A percentile compares a stretch with the other conserved stretches of the same genome.
Evolutionary conservation across 306 rosid species (phyloP).

Genomic region (Casuarina cunninghamiana): DNA sequence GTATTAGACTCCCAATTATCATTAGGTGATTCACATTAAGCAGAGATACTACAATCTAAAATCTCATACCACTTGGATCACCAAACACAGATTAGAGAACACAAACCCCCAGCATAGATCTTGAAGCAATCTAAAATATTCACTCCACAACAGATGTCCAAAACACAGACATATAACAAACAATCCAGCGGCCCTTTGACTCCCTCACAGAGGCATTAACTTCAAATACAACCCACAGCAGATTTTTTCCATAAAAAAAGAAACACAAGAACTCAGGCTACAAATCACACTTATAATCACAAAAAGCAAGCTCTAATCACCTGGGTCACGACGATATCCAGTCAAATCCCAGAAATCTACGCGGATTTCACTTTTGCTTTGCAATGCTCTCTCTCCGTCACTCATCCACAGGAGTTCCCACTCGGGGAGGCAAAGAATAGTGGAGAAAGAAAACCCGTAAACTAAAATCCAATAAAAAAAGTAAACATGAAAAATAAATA

Average conservation of each 20-base stretch:
- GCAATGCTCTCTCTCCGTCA: conserved; percentile 10
- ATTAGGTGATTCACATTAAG: not conserved
- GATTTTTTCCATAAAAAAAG: conserved; percentile 6
- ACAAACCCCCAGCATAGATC: conserved; percentile 28
- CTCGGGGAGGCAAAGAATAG: conserved; percentile 40
- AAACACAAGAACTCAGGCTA: conserved; percentile 5
- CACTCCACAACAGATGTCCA: not conserved
- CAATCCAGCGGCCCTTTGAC: not conserved
- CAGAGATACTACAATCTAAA: not conserved
- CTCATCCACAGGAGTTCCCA: conserved; percentile 24
- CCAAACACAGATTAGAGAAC: conserved; percentile 3
- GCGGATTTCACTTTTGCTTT: conserved; percentile 35
- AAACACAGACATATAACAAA: not conserved
- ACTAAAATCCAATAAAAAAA: not conserved
- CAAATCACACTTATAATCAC: not conserved
- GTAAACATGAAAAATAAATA: not conserved
- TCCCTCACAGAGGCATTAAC: conserved; percentile 9
- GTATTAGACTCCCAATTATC: conserved; percentile 16
- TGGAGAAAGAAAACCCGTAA: not conserved
- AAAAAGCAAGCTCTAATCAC: conserved; percentile 20
- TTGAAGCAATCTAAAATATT: not conserved
- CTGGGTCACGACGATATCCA: conserved; percentile 36
- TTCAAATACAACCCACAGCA: conserved; percentile 7
- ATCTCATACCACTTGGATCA: conserved; percentile 3
- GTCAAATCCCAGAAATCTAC: conserved; percentile 36